Evolutionary conservation across 176 grass and related monocot species (phyloP).

Genomic region (Rhynchospora pubera): DNA sequence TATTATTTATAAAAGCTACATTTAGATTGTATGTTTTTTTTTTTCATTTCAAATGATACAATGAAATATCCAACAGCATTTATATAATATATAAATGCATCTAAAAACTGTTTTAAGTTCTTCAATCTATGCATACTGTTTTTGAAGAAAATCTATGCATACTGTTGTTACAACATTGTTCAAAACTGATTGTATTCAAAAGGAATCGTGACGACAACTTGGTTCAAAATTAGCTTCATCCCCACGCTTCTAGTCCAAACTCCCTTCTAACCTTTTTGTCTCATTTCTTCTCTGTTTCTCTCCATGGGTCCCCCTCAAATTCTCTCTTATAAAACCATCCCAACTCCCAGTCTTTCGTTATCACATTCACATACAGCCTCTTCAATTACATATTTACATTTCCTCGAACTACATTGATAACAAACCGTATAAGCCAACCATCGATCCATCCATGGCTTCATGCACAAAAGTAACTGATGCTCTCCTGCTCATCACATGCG

Average conservation of each 20-base stretch:
- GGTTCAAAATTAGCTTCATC: background rate
- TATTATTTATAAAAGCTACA: background rate
- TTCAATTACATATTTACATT: background rate
- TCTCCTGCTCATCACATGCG: background rate
- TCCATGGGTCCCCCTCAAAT: background rate
- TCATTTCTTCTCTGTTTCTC: background rate
- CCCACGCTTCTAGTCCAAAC: background rate
- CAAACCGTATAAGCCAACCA: background rate
- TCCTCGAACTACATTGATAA: background rate
- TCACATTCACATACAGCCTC: background rate
- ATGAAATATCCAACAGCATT: background rate
- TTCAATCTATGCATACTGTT: background rate
- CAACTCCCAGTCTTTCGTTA: background rate
- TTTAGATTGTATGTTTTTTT: background rate
- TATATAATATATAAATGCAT: background rate
- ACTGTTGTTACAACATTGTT: too few species aligned
- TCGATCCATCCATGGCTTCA: conserved; percentile 10
- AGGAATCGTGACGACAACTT: background rate
- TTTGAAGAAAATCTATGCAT: too few species aligned
- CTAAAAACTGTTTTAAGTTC: background rate
- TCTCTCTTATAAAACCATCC: conserved; percentile 12
- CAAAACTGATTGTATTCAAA: background rate
- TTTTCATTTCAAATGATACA: background rate
- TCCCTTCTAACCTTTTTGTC: background rate
- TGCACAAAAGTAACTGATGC: background rate